Percentiles rank a stretch among this genome's conserved stretches.
Conservation (phyloP, 176 grass and related monocot species). For the Raddia guianensis region DNA sequence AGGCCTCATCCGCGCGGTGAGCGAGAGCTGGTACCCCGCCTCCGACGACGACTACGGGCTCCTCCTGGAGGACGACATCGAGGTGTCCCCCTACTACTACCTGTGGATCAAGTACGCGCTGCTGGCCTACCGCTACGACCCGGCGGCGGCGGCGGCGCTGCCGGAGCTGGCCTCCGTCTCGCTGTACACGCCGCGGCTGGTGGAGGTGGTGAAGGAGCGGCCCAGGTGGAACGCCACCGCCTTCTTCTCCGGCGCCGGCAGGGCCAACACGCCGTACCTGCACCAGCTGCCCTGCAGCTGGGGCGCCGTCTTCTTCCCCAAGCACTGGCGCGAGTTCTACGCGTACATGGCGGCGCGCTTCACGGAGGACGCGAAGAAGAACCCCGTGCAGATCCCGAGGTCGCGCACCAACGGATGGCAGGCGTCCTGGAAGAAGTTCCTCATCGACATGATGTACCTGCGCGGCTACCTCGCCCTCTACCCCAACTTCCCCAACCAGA, state of each 20-base stretch:
- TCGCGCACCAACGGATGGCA: conserved; percentile 97
- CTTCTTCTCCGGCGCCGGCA: conserved; percentile 51
- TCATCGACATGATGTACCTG: conserved; percentile 99
- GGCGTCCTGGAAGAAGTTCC: conserved; percentile 98
- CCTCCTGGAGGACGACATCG: conserved; percentile 94
- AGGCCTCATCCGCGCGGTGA: conserved; percentile 90
- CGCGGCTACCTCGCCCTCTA: conserved; percentile 85
- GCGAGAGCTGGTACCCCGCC: conserved; percentile 95
- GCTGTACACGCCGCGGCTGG: conserved; percentile 89
- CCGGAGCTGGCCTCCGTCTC: conserved; percentile 93
- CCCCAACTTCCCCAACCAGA: conserved; percentile 88
- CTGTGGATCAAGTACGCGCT: conserved; percentile 96
- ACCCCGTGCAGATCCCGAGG: conserved; percentile 83
- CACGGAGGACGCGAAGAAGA: conserved; percentile 90
- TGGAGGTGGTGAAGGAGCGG: conserved; percentile 89
- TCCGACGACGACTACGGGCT: conserved; percentile 84
- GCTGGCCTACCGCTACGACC: conserved; percentile 86
- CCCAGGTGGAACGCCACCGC: conserved; percentile 80
- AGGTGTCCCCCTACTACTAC: conserved; percentile 98
- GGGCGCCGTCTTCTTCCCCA: conserved; percentile 99
- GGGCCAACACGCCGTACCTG: conserved; percentile 81
- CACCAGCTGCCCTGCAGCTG: conserved; percentile 99
- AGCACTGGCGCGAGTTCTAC: conserved; percentile 99
- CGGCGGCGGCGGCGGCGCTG: conserved; percentile 53
- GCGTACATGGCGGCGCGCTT: conserved; percentile 85